phyloP scores from a whole-genome alignment of 306 rosid species.

The Cicer yamashitae region DNA sequence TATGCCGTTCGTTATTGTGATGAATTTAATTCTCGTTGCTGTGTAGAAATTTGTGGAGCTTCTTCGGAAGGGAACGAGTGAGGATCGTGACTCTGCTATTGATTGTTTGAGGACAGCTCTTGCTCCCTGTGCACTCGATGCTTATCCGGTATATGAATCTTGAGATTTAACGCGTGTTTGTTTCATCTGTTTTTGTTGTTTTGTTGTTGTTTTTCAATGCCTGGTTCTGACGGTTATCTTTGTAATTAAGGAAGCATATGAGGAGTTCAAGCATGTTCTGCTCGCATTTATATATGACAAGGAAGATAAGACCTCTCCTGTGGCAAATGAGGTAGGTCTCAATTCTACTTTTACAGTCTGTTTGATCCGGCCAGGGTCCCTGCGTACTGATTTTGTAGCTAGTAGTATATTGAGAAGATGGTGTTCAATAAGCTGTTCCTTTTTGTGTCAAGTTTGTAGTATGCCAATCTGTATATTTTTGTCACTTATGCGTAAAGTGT shows the following conservation, averaged over 20 bases:
- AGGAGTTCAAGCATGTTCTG: constrained; percentile 97
- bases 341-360: constrained; percentile 29
- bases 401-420: neutral
- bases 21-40: constrained; percentile 23
- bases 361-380: neutral
- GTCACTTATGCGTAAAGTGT: neutral
- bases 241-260: constrained; percentile 95
- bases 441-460: neutral
- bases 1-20: neutral
- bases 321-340: constrained; percentile 76
- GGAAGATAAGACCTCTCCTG: constrained; percentile 82
- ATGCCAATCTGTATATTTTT: neutral
- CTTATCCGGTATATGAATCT: constrained; percentile 76
- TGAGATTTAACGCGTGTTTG: neutral
- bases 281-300: constrained; percentile 95
- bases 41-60: constrained; percentile 90
- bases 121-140: constrained; percentile 98
- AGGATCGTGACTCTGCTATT: constrained; percentile 86
- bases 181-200: constrained; percentile 12
- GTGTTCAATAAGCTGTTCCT: constrained; percentile 1
- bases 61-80: constrained; percentile 78
- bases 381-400: neutral
- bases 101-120: constrained; percentile 80
- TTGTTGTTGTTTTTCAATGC: neutral
- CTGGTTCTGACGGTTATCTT: constrained; percentile 51